Base-by-base conservation (phyloP, 306 rosid genomes). In the Parietaria judaica region DNA sequence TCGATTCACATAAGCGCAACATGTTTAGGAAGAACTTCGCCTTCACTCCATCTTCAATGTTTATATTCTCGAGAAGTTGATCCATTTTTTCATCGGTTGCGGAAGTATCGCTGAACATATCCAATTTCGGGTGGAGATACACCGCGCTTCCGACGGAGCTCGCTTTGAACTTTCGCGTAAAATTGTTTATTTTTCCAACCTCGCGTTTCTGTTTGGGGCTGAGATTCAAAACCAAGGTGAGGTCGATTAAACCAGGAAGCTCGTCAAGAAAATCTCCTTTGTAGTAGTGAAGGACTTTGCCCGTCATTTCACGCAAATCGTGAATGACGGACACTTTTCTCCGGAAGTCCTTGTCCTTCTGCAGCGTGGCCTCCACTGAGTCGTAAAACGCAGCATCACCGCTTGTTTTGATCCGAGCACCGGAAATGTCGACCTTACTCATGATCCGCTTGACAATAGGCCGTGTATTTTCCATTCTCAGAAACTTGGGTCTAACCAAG, bases 211-310 rank as follows among this genome's bases (percentile, higher is more conserved):
- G 96, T 55, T 55, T 76, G 38, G 85, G 36, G 44, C 80, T 75
- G 54, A 92, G 88, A 56, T 78, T 92, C 16, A 92, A 77, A 4
- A 86, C 69, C 45, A 92, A 84, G 3, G 95, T 86, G 65, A 84
- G 86, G 78, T 92, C 99, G 14, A 76, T 76, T 3, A 92, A 82
- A 48, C 99, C 99, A 17, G 96, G 99, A 71, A 92, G 99, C 77
- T 92, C 99, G 47, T 92, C 99, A 11, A 92, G 88, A 72, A 85
- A 86, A 81, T 92, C 99, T 51, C 99, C 99, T 79, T 82, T 88
- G 39, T 88, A 92, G 52, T 92, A 92, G 60, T 92, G 99, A 12
- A 92, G 87, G 39, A 92, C 86, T 56, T 79, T 74, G 75, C 90
- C 69, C 0, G 96, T 92, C 95, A 92, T 86, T 79, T 92, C 99